phyloP scores from a whole-genome alignment of 2,329 filamentous ascomycete species.

The Myriosclerotinia scirpicola region DNA sequence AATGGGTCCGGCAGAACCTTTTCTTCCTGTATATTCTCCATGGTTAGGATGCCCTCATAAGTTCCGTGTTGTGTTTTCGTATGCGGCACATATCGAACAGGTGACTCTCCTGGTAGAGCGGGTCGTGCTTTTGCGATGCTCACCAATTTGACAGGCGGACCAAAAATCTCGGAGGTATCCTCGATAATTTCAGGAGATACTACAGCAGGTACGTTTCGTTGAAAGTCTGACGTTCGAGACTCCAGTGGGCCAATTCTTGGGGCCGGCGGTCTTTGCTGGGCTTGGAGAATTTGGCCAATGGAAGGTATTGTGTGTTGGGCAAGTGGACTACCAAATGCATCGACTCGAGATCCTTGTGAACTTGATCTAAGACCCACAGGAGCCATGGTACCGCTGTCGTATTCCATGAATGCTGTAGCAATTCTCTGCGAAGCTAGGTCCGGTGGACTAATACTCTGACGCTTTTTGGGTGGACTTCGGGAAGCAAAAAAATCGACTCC shows the following conservation, averaged over 20 bases:
- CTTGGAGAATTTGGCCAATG: slow-evolving; percentile 28
- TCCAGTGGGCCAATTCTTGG: slow-evolving; percentile 1
- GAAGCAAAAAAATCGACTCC: slow-evolving; percentile 2
- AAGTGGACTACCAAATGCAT: slow-evolving; percentile 37
- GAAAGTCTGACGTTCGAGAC: not conserved
- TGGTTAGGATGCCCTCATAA: slow-evolving; percentile 33
- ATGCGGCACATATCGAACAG: slow-evolving; percentile 36
- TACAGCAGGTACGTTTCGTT: not conserved
- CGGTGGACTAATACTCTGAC: slow-evolving; percentile 25
- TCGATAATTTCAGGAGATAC: not conserved
- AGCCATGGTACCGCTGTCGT: slow-evolving; percentile 8
- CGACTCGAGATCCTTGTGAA: slow-evolving; percentile 34
- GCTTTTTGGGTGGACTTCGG: slow-evolving; percentile 26
- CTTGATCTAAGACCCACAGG: slow-evolving; percentile 21
- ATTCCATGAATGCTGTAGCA: not conserved
- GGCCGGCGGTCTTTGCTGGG: slow-evolving; percentile 23
- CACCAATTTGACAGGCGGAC: slow-evolving; percentile 22
- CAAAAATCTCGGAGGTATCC: slow-evolving; percentile 4
- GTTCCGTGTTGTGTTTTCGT: slow-evolving; percentile 31
- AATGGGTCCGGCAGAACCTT: slow-evolving; percentile 36
- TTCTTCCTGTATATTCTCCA: slow-evolving; percentile 31
- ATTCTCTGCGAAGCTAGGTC: not conserved
- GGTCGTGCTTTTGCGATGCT: slow-evolving; percentile 34
- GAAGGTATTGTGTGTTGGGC: slow-evolving; percentile 19
- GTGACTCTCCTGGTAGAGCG: slow-evolving; percentile 30